A percentile compares a stretch with the other conserved stretches of the same genome.
phyloP scores from a whole-genome alignment of 805 yeast genomes.

The Saturnispora halmiae region DNA sequence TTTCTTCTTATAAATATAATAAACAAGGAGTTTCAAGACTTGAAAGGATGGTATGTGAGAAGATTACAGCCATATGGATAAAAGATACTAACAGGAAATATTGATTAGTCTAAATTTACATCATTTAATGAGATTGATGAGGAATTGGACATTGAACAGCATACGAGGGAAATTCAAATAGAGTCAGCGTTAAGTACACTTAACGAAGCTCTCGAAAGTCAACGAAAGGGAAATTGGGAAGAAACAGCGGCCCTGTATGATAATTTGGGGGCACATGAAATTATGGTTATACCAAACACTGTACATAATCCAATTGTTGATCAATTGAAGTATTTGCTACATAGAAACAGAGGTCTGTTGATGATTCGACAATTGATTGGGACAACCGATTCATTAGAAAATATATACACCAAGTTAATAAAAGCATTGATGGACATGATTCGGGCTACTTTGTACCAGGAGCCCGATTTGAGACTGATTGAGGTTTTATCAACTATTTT shows the following conservation, averaged over 20 bases:
- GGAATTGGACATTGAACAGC: constrained; percentile 75
- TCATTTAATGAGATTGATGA: constrained; percentile 77
- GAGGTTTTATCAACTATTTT: constrained; percentile 44
- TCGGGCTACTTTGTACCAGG: constrained; percentile 56
- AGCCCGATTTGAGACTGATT: constrained; percentile 52
- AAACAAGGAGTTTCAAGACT: background rate
- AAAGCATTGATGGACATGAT: constrained; percentile 49
- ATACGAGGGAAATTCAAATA: constrained; percentile 81
- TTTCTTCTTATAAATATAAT: background rate
- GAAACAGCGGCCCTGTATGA: constrained; percentile 50
- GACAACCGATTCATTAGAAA: background rate
- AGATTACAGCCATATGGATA: background rate
- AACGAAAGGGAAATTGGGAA: constrained; percentile 40
- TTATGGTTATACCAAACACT: constrained; percentile 38
- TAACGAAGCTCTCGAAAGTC: constrained; percentile 57
- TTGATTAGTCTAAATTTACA: constrained; percentile 51
- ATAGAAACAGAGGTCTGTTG: constrained; percentile 74
- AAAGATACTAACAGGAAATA: constrained; percentile 2
- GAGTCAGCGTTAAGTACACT: constrained; percentile 77
- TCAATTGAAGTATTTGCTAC: constrained; percentile 64
- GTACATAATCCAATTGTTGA: constrained; percentile 56
- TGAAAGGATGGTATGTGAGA: constrained; percentile 7
- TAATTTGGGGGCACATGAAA: constrained; percentile 58
- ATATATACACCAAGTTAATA: constrained; percentile 12
- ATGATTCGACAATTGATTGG: constrained; percentile 32